Evolutionary conservation across 192 early-diverging fungal species (phyloP).

Genomic region (Backusella liffmaniae): DNA sequence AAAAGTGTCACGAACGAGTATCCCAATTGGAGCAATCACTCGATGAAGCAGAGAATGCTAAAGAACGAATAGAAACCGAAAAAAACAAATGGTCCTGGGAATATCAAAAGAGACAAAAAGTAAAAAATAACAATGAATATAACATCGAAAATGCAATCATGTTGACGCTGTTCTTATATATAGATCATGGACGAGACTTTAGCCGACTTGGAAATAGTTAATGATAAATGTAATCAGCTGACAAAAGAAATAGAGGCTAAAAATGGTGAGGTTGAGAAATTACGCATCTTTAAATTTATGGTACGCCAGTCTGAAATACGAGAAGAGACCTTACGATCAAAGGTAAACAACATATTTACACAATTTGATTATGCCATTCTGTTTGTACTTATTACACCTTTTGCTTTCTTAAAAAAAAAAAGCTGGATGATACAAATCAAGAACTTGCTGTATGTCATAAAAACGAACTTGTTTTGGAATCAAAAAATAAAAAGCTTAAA

Average conservation of each 20-base stretch:
- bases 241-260: conserved; percentile 28
- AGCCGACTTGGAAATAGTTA: conserved; percentile 25
- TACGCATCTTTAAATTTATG: conserved; percentile 31
- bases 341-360: conserved; percentile 12
- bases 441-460: conserved; percentile 35
- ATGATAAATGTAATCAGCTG: conserved; percentile 23
- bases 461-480: conserved; percentile 37
- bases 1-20: conserved; percentile 18
- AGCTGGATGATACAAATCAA: conserved; percentile 46
- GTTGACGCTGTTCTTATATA: not conserved
- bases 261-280: conserved; percentile 29
- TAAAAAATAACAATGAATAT: not conserved
- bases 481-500: conserved; percentile 40
- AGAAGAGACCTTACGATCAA: conserved; percentile 23
- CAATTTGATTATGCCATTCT: not conserved
- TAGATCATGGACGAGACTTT: conserved; percentile 26
- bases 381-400: not conserved
- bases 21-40: conserved; percentile 21
- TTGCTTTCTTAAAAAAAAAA: not conserved
- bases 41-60: conserved; percentile 29
- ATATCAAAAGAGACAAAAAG: conserved; percentile 37
- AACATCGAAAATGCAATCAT: not conserved
- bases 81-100: conserved; percentile 25
- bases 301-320: conserved; percentile 20
- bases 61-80: conserved; percentile 26